Conservation (phyloP, 1,284 basidiomycete species). For the Irpex lacteus region DNA sequence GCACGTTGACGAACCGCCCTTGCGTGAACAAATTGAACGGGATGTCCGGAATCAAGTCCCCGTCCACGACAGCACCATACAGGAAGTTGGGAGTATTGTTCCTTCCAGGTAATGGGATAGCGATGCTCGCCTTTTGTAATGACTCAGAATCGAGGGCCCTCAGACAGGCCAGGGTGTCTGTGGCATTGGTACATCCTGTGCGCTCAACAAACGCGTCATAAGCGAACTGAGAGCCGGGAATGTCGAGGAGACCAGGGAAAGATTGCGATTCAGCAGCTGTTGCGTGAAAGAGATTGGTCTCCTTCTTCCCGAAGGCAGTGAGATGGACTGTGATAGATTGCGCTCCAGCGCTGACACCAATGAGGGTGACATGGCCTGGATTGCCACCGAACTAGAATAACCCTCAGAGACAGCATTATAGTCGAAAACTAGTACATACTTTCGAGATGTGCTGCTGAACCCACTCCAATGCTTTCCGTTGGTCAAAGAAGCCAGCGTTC, state of each 20-base stretch:
- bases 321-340: slow-evolving; percentile 33
- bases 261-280: slow-evolving; percentile 37
- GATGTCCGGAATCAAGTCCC: neutral
- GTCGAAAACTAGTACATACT: neutral
- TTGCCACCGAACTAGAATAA: neutral
- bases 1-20: neutral
- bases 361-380: neutral
- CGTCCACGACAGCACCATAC: neutral
- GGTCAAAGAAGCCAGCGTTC: slow-evolving; percentile 46
- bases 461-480: slow-evolving; percentile 45
- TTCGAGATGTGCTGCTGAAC: slow-evolving; percentile 30
- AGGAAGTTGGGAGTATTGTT: neutral
- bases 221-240: slow-evolving; percentile 27
- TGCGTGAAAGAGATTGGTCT: slow-evolving; percentile 33
- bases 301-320: slow-evolving; percentile 28
- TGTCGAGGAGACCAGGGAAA: slow-evolving; percentile 28
- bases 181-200: slow-evolving; percentile 27
- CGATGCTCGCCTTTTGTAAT: neutral
- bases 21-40: neutral
- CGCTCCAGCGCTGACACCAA: slow-evolving; percentile 27
- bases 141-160: slow-evolving; percentile 15
- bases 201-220: slow-evolving; percentile 32
- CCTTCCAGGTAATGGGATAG: neutral
- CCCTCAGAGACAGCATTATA: neutral
- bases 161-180: slow-evolving; percentile 38